Percentiles rank a stretch among this genome's conserved stretches.
phyloP scores from a whole-genome alignment of 805 yeast species.

The Zygosaccharomyces siamensis region DNA sequence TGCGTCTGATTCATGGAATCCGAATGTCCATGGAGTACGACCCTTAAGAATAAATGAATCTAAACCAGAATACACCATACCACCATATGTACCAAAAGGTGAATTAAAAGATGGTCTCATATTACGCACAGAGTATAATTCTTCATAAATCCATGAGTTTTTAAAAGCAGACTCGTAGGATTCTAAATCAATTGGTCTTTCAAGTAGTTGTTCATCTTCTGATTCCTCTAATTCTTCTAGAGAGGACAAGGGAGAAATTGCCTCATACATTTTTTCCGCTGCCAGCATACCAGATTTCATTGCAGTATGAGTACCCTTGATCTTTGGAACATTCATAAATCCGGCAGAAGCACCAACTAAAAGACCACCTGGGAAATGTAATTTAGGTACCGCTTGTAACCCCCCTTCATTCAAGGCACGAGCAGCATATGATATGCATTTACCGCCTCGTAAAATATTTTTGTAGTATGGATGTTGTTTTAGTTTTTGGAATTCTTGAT shows the following conservation, averaged over 20 bases:
- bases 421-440: slow-evolving; percentile 90
- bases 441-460: slow-evolving; percentile 75
- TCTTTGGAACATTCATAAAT: slow-evolving; percentile 93
- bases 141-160: slow-evolving; percentile 82
- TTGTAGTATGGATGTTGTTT: slow-evolving; percentile 85
- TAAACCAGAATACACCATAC: slow-evolving; percentile 77
- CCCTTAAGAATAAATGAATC: slow-evolving; percentile 78
- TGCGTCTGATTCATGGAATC: slow-evolving; percentile 66
- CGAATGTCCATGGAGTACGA: slow-evolving; percentile 80
- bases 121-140: slow-evolving; percentile 79
- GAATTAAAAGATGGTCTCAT: slow-evolving; percentile 86
- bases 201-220: slow-evolving; percentile 36
- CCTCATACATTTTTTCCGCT: slow-evolving; percentile 72
- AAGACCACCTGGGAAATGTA: slow-evolving; percentile 94
- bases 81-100: slow-evolving; percentile 73
- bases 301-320: slow-evolving; percentile 97
- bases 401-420: slow-evolving; percentile 98
- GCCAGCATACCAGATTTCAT: slow-evolving; percentile 95
- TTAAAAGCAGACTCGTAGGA: slow-evolving; percentile 61
- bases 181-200: slow-evolving; percentile 46
- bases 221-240: slow-evolving; percentile 41
- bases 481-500: slow-evolving; percentile 92
- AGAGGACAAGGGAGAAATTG: slow-evolving; percentile 42
- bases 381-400: slow-evolving; percentile 81
- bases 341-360: slow-evolving; percentile 96